A percentile compares a stretch with the other conserved stretches of the same genome.
Conservation (phyloP, 2,329 filamentous ascomycete genomes). For the Epichloe hybrida region DNA sequence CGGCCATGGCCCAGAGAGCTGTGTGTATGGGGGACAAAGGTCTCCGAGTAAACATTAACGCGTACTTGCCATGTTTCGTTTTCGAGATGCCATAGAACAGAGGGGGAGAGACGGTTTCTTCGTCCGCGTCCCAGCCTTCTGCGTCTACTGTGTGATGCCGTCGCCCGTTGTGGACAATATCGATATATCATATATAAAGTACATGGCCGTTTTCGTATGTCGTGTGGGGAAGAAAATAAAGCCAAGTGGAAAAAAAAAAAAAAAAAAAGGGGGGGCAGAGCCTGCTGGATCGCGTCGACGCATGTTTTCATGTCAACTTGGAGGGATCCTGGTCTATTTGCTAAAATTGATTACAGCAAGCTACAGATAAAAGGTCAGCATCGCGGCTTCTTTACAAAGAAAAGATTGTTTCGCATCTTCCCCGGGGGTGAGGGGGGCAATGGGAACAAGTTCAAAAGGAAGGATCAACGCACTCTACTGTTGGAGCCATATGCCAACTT, state of each 20-base stretch:
- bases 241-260: no score
- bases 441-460: no score
- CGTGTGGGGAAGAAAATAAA: background rate
- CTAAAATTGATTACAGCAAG: slow-evolving; percentile 39
- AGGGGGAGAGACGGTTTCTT: background rate
- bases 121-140: background rate
- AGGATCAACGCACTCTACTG: slow-evolving; percentile 39
- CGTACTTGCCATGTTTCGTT: background rate
- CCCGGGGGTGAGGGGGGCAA: no score
- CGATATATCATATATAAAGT: background rate
- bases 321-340: slow-evolving; percentile 15
- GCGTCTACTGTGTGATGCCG: background rate
- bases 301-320: background rate
- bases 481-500: slow-evolving; percentile 51
- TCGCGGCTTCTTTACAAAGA: background rate
- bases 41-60: background rate
- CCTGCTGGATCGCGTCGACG: background rate
- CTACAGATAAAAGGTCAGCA: slow-evolving; percentile 8
- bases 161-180: background rate
- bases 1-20: background rate
- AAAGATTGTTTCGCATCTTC: background rate
- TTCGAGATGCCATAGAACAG: background rate
- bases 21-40: background rate
- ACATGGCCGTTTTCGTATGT: background rate
- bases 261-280: background rate